Base-by-base conservation (phyloP, 768 basidiomycete species). In the Leccinellum albellum region DNA sequence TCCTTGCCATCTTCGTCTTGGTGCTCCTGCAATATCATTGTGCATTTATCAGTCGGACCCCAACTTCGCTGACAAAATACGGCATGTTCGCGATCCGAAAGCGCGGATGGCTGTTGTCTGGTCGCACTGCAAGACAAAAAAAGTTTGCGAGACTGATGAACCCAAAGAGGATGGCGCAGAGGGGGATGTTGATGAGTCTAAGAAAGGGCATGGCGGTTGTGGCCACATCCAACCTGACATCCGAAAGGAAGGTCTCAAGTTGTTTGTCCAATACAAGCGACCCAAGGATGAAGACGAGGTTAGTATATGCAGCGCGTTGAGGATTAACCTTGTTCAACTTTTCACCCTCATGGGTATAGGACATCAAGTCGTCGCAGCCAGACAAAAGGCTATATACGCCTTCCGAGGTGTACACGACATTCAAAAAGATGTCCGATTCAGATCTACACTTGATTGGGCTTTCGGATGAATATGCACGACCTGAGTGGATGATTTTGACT, bases 401-500 rank as follows among this genome's bases (percentile, higher is more conserved):
- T 3, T 85, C 85, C 5, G 94, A 96, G 65, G 90, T 91, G n/a
- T 91, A 94, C 73, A 89, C 88, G 44, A 86, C 91, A n/a, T 85
- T 98, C 72, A 91, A 92, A 76, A 98, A 98, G 82, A 94, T 98
- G 76, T 84, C 92, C 7, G 86, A 94, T 59, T 81, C 85, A 13
- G 96, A 98, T 69, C 81, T 98, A 15, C 82, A 87, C 61, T 79
- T 94, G 26, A 84, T 98, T 62, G 97, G 97, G 35, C 84, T 98
- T 10, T 95, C 91, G 26, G 91, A 94, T 56, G 91, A 93, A 69
- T 98, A 97, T 69, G 96, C 97, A 7, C 85, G 95, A 42, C 97
- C 97, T 3, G 94, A 98, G 67, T 99, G 97, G 97, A 98, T 99
- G 97, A 97, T 99, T 63, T 77, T 98, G 42, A 98, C 97, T 0